Conservation (phyloP, 1,284 basidiomycete species). For the Cystobasidium slooffiae region DNA sequence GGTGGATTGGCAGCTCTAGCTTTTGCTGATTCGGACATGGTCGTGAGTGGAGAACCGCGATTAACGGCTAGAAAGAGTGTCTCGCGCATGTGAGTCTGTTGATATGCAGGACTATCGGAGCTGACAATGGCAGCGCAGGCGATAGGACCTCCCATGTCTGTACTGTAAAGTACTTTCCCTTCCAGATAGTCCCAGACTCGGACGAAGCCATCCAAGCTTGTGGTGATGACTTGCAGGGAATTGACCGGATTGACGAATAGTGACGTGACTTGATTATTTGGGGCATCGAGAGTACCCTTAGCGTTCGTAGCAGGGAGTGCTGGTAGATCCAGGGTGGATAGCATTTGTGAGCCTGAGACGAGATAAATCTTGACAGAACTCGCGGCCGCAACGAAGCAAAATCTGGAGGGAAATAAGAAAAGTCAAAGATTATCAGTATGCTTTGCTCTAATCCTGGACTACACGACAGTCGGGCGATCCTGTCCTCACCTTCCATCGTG, state of each 20-base stretch:
- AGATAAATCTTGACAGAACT: slow-evolving; percentile 81
- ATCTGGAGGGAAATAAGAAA: slow-evolving; percentile 62
- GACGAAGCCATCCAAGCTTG: slow-evolving; percentile 79
- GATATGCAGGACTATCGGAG: not conserved
- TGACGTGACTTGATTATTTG: slow-evolving; percentile 65
- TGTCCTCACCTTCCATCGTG: slow-evolving; percentile 76
- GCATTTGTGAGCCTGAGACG: slow-evolving; percentile 70
- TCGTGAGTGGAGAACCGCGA: not conserved
- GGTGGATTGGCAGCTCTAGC: not conserved
- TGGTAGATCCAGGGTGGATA: slow-evolving; percentile 70
- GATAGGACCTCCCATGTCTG: slow-evolving; percentile 73
- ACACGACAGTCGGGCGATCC: slow-evolving; percentile 40
- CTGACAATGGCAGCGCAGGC: slow-evolving; percentile 62
- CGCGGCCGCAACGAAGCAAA: slow-evolving; percentile 82
- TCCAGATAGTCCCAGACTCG: slow-evolving; percentile 95
- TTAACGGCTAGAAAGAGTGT: slow-evolving; percentile 24
- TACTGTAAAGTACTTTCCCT: slow-evolving; percentile 74
- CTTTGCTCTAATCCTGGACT: slow-evolving; percentile 45
- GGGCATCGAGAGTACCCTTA: slow-evolving; percentile 56
- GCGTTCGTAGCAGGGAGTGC: slow-evolving; percentile 48
- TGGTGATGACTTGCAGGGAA: slow-evolving; percentile 84
- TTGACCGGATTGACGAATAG: slow-evolving; percentile 82
- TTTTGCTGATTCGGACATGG: not conserved
- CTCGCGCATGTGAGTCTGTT: slow-evolving; percentile 3
- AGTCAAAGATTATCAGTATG: slow-evolving; percentile 29